Evolutionary conservation across 352 stramenopile genomes (phyloP), one percentile per base, ranked within the genome.

Genomic region (Phytophthora nicotianae): DNA sequence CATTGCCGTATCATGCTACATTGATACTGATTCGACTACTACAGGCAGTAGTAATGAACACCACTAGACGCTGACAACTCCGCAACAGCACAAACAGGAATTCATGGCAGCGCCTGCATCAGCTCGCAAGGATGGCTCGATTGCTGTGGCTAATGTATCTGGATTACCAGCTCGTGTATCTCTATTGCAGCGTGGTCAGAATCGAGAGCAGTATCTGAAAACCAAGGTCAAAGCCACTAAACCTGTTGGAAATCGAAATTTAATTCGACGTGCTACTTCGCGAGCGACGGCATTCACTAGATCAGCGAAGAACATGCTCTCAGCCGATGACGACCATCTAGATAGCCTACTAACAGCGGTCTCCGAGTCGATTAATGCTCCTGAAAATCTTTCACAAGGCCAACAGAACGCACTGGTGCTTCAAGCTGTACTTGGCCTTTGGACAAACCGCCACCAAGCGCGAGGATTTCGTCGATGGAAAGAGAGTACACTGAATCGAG

Each of bases 391-490:
- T 11, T 27, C 53, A 35, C 53, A 27, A 17, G 40, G 23, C 46
- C 53, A 57, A 10, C 58, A 64, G 24, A 16, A 69, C 19, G 29
- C 40, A 11, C 29, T 75, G 33, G 17, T 72, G 3, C 19, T 73
- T 20, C 68, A 73, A 29, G 68, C 58, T 41, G 42, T 50, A 13
- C 11, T 76, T 3, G 62, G 62, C 42, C 38, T 75, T 2, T 75
- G 67, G 67, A 46, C 24, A 11, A 41, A 47, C 27, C 62, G 52
- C 21, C 45, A 58, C 3, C 42, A 59, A 62, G 63, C 49, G 14
- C 20, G 41, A 37, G 63, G 63, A 4, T 72, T 72, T 50, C 65
- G 65, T 48, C 58, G 50, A 9, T 72, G 65, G 65, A 72, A 69
- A 26, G 65, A 72, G 19, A 52, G 41, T 32, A 57, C 60, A 2